Conservation (phyloP, 1,284 basidiomycete species). For the Xerocomus nothofagi region DNA sequence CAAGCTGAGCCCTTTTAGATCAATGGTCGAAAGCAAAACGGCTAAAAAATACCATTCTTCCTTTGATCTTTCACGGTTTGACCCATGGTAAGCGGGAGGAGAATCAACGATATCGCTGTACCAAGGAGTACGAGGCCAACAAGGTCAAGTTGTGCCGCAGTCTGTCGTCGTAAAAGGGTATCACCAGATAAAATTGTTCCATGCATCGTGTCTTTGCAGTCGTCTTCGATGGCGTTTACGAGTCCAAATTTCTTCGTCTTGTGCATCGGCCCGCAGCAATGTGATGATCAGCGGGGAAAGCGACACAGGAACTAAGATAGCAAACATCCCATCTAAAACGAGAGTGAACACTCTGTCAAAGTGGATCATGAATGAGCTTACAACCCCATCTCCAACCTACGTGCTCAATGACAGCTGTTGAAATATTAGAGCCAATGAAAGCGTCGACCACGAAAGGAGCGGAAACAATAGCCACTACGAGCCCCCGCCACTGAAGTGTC, state of each 20-base stretch:
- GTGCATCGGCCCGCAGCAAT: conserved; percentile 70
- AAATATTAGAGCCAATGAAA: conserved; percentile 73
- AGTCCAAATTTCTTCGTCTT: conserved; percentile 57
- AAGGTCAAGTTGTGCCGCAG: conserved; percentile 56
- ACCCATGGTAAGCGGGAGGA: conserved; percentile 66
- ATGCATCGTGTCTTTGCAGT: background rate
- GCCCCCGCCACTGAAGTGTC: conserved; percentile 74
- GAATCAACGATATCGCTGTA: conserved; percentile 57
- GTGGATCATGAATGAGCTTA: conserved; percentile 34
- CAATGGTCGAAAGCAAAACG: background rate
- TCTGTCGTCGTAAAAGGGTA: conserved; percentile 19
- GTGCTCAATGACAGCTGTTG: conserved; percentile 54
- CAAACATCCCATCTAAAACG: conserved; percentile 64
- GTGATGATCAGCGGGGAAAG: conserved; percentile 61
- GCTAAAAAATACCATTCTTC: conserved; percentile 42
- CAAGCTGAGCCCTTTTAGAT: conserved; percentile 40
- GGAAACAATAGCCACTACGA: conserved; percentile 64
- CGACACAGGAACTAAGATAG: conserved; percentile 55
- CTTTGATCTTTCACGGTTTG: conserved; percentile 43
- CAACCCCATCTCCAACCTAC: conserved; percentile 77
- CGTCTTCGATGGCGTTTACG: conserved; percentile 23
- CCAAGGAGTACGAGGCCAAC: conserved; percentile 70
- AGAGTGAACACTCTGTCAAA: background rate
- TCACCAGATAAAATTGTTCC: background rate
- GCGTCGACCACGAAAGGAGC: conserved; percentile 69